Conservation (phyloP, 768 basidiomycete species). For the Megacollybia marginata region DNA sequence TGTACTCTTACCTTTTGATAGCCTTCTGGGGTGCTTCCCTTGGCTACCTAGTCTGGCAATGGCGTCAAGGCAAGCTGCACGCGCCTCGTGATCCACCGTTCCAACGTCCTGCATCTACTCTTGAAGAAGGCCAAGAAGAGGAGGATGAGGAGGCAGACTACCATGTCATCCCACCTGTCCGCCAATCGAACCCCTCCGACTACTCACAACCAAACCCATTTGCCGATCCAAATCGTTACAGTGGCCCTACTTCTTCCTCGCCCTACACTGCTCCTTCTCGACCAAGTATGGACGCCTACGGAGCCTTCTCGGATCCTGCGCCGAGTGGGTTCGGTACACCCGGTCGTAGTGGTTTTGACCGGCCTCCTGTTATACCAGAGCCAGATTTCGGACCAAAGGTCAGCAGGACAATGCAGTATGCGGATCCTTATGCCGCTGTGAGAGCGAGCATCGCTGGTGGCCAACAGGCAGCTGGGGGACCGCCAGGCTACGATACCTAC, state of each 20-base stretch:
- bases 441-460: constrained; percentile 45
- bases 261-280: constrained; percentile 30
- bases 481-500: constrained; percentile 51
- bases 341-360: constrained; percentile 21
- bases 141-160: constrained; percentile 49
- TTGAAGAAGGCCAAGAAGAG: constrained; percentile 43
- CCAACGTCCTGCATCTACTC: constrained; percentile 43
- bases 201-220: constrained; percentile 35
- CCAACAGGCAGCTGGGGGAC: constrained; percentile 20
- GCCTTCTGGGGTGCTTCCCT: constrained; percentile 74
- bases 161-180: constrained; percentile 36
- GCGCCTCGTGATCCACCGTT: constrained; percentile 72
- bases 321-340: constrained; percentile 62
- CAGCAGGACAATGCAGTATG: constrained; percentile 91
- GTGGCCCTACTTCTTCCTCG: constrained; percentile 22
- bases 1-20: constrained; percentile 18
- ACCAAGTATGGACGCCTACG: constrained; percentile 81
- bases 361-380: constrained; percentile 31
- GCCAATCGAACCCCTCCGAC: constrained; percentile 17
- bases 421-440: constrained; percentile 82
- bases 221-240: constrained; percentile 45
- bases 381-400: constrained; percentile 46
- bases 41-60: constrained; percentile 59
- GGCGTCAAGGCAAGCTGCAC: constrained; percentile 61
- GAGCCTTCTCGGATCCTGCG: constrained; percentile 84